These are phyloP conservation scores for Rhododendron simsii DNA, from an alignment of 148 eudicot genomes.

Conservation along the genomic window DNA sequence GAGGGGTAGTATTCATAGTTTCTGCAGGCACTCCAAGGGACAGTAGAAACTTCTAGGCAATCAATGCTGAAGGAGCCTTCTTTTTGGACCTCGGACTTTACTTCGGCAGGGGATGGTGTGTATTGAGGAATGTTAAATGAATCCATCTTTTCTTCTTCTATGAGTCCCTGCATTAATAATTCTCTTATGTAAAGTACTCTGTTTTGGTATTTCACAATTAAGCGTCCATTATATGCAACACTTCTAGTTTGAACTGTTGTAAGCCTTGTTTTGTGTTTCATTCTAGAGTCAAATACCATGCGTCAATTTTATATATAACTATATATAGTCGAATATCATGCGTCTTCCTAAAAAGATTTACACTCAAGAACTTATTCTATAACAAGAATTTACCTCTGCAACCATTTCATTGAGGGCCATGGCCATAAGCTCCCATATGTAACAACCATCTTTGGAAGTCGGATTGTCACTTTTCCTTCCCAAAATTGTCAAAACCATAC, in stretches of 20 bases:
- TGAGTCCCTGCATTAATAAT: slow-evolving; percentile 33
- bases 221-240: not conserved
- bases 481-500: slow-evolving; percentile 53
- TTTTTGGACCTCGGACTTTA: slow-evolving; percentile 22
- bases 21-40: slow-evolving; percentile 29
- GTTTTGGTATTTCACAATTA: not conserved
- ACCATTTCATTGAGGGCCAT: slow-evolving; percentile 44
- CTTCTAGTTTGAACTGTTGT: not conserved
- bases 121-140: slow-evolving; percentile 46
- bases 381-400: slow-evolving; percentile 32
- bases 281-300: not conserved
- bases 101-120: slow-evolving; percentile 44
- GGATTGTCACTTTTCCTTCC: slow-evolving; percentile 44
- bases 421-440: slow-evolving; percentile 46
- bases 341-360: not conserved
- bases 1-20: not conserved
- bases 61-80: slow-evolving; percentile 45
- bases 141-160: slow-evolving; percentile 45
- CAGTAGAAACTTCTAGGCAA: slow-evolving; percentile 23
- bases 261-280: not conserved
- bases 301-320: no score
- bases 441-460: slow-evolving; percentile 34
- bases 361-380: no score
- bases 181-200: not conserved
- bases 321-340: no score